Base-by-base conservation (phyloP, 148 eudicot species). In the Chenopodium suecicum region DNA sequence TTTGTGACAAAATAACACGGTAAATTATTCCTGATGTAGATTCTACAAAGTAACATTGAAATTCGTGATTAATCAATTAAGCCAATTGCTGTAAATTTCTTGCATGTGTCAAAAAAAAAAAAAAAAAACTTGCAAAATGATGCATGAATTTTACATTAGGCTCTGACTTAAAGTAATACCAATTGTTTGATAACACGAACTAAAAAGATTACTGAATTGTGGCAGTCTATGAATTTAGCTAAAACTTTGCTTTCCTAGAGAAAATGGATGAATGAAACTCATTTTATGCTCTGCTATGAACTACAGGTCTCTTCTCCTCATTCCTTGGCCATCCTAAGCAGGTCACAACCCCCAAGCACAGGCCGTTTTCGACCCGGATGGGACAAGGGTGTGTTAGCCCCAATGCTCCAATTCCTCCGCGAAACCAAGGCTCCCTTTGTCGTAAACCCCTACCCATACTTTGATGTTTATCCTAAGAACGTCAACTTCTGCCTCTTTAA, bases 391-490 rank as follows among this genome's bases (percentile, higher is more conserved):
- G 80, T 86, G 22, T 75, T 95, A 19, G 88, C 85, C 2, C 98
- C 98, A 16, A 86, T 92, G 88, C 90, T 95, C 4, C 83, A 88
- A 56, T 95, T 92, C 86, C 89, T 82, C 16, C 88, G 88, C 12
- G 87, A 87, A 70, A 91, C 98, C 13, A 88, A 87, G 69, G 71
- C 96, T 0, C 92, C 96, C 8, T 95, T 95, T 74, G 84, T 92
- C 82, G 93, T 95, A 4, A 95, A 95, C 87, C 98, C 98, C 0
- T 95, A 95, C 82, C 97, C 98, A 2, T 95, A 91, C 74, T 93
- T 95, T 74, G 89, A 90, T 0, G 89, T 78, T 19, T 81, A 56
- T 75, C 89, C 91, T 8, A 64, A 80, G 52, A 84, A 88, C 12
- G 70, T 80, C 1, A 73, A 81, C 60, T 94, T 84, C 71, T 66